Conservation (phyloP, 2,329 filamentous ascomycete genomes). For the Thielaviopsis euricoi region DNA sequence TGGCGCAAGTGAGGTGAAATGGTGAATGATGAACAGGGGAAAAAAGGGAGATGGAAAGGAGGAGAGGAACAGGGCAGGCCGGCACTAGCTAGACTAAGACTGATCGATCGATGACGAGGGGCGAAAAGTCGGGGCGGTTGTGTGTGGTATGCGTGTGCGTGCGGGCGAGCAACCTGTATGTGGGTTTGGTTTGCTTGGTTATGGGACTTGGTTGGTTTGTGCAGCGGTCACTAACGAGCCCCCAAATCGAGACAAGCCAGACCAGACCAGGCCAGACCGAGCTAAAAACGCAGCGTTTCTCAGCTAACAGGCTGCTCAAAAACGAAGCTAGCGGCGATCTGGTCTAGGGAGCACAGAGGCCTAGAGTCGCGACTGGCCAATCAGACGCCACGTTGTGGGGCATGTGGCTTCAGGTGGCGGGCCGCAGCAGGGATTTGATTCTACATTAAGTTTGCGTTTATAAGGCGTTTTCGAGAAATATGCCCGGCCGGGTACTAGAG, state of each 20-base stretch:
- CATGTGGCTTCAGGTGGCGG: neutral
- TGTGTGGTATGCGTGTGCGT: no score
- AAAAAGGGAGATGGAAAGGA: neutral
- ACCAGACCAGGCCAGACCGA: no score
- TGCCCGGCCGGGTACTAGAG: no score
- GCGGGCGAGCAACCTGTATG: neutral
- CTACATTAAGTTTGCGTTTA: no score
- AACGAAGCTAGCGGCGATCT: neutral
- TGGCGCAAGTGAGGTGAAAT: conserved; percentile 19
- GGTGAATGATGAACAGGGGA: conserved; percentile 16
- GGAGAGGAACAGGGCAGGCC: neutral
- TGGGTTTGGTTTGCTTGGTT: neutral
- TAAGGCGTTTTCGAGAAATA: no score
- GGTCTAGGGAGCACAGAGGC: neutral
- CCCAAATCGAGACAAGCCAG: neutral
- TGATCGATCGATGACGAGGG: conserved; percentile 1
- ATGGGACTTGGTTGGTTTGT: neutral
- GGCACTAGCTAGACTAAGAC: neutral
- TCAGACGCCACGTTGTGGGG: neutral
- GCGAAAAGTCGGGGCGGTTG: neutral
- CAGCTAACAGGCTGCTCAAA: neutral
- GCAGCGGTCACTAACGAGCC: neutral
- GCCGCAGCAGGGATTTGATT: neutral
- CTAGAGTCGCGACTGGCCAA: neutral
- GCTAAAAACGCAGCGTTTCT: neutral